Conservation (phyloP, 768 basidiomycete species). For the Kwoniella dejecticola region DNA sequence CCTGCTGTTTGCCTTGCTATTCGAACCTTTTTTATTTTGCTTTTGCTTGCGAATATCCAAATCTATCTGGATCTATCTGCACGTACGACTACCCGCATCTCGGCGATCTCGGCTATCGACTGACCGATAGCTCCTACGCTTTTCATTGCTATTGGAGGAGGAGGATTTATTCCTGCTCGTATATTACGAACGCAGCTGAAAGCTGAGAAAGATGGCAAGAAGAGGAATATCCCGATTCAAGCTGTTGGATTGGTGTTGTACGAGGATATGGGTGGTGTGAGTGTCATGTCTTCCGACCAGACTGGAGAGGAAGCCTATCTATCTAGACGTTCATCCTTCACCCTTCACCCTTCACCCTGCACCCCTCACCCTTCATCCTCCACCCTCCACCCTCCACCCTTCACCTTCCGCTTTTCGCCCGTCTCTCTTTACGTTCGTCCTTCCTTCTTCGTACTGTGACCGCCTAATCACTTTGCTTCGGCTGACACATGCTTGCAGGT, state of each 20-base stretch:
- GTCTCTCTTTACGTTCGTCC: no score
- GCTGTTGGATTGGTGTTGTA: slow-evolving; percentile 96
- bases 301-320: no score
- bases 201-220: slow-evolving; percentile 45
- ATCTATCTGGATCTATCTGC: background rate
- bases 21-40: background rate
- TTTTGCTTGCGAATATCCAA: no score
- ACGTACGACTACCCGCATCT: background rate
- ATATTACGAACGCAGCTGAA: slow-evolving; percentile 65
- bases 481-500: slow-evolving; percentile 22
- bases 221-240: slow-evolving; percentile 84
- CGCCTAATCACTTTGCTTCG: no score
- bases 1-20: background rate
- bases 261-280: slow-evolving; percentile 77
- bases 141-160: slow-evolving; percentile 55
- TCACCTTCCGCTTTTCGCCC: no score
- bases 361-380: no score
- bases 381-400: no score
- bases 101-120: no score
- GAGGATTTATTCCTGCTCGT: slow-evolving; percentile 94
- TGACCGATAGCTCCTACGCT: slow-evolving; percentile 37
- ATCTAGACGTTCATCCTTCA: no score
- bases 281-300: slow-evolving; percentile 44
- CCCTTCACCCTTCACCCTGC: no score
- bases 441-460: no score